These are phyloP conservation scores for Candida bentonensis DNA, from an alignment of 805 yeast species.

Conservation along the genomic window DNA sequence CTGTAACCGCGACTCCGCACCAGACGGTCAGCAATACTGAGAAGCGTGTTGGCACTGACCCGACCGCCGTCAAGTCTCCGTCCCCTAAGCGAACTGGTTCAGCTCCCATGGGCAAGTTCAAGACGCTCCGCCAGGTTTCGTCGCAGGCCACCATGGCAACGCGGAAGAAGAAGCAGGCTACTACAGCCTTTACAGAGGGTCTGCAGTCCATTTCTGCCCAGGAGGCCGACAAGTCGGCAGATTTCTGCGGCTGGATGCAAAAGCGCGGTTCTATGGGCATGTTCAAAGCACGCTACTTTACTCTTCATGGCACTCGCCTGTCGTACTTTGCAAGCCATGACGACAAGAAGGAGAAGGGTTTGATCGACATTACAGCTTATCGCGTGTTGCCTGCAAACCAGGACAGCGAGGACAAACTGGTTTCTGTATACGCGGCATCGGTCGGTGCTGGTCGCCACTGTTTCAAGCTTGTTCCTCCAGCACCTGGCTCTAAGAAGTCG, in stretches of 20 bases:
- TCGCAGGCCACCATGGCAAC: slow-evolving; percentile 29
- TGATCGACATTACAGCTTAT: slow-evolving; percentile 92
- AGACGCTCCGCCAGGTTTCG: slow-evolving; percentile 39
- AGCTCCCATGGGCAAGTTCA: slow-evolving; percentile 19
- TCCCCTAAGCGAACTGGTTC: slow-evolving; percentile 2
- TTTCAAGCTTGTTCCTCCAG: slow-evolving; percentile 90
- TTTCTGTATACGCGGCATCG: slow-evolving; percentile 80
- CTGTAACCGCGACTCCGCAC: slow-evolving; percentile 4
- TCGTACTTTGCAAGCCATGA: slow-evolving; percentile 70
- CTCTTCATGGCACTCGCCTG: slow-evolving; percentile 82
- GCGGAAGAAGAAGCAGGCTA: slow-evolving; percentile 22
- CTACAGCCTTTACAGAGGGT: slow-evolving; percentile 52
- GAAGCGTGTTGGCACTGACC: slow-evolving; percentile 6
- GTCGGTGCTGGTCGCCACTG: slow-evolving; percentile 91
- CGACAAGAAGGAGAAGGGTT: slow-evolving; percentile 78
- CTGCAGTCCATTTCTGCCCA: slow-evolving; percentile 61
- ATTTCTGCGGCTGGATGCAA: slow-evolving; percentile 88
- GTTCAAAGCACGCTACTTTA: slow-evolving; percentile 81
- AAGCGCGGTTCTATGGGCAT: slow-evolving; percentile 75
- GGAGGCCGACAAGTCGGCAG: slow-evolving; percentile 64
- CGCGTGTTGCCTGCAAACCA: slow-evolving; percentile 71
- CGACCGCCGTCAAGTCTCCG: slow-evolving; percentile 3
- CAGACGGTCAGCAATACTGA: slow-evolving; percentile 7
- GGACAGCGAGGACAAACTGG: slow-evolving; percentile 57
- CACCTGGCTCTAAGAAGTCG: slow-evolving; percentile 92